Evolutionary conservation across 2,329 filamentous ascomycete species (phyloP).

Genomic region (Neofusicoccum cordaticola): DNA sequence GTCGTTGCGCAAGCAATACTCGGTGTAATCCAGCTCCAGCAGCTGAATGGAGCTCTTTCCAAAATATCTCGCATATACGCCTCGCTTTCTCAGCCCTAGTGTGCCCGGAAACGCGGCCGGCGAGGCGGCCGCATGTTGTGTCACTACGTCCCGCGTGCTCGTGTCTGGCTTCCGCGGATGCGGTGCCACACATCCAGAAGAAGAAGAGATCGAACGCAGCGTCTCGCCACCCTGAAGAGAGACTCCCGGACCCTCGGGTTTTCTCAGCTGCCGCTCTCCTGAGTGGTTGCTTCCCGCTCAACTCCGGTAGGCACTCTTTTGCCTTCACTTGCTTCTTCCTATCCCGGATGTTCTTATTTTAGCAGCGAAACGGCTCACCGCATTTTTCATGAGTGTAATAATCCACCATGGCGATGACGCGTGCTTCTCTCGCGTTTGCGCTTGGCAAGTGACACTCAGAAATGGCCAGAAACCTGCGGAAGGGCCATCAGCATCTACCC

Average conservation of each 20-base stretch:
- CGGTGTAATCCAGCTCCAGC: neutral
- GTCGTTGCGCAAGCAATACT: neutral
- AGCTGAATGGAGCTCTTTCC: neutral
- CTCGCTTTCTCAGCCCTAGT: neutral
- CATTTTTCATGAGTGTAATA: neutral
- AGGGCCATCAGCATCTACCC: neutral
- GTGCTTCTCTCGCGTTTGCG: neutral
- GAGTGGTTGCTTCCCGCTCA: neutral
- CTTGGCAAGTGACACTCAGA: neutral
- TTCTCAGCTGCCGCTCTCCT: neutral
- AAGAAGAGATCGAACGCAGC: slow-evolving; percentile 1
- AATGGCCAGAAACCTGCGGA: too few species aligned
- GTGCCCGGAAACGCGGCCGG: neutral
- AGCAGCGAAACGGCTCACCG: neutral
- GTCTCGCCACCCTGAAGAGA: slow-evolving; percentile 7
- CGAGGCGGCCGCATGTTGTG: neutral
- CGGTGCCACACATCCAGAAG: neutral
- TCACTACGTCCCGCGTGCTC: neutral
- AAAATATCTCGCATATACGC: neutral
- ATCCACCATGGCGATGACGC: neutral
- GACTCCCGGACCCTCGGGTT: neutral
- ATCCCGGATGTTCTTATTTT: neutral
- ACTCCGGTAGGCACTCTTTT: neutral
- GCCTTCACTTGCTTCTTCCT: neutral
- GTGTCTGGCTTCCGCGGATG: neutral